A percentile compares a stretch with the other conserved stretches of the same genome.
phyloP scores from a whole-genome alignment of 176 grass and related monocot genomes.

The Pharus latifolius region DNA sequence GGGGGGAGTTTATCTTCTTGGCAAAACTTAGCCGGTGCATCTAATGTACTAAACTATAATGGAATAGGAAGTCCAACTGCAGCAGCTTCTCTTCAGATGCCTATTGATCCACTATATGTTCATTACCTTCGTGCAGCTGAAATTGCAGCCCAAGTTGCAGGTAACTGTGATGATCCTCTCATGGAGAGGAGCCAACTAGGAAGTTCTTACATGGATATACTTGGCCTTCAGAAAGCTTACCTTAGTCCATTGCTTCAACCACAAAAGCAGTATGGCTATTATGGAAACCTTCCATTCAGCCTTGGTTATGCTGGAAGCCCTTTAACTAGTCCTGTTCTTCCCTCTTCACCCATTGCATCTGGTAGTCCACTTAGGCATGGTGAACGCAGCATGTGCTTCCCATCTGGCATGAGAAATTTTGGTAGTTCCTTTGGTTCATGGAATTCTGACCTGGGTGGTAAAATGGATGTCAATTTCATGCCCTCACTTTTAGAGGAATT shows the following conservation, averaged over 20 bases:
- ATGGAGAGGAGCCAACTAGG: constrained; percentile 28
- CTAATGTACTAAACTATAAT: constrained; percentile 43
- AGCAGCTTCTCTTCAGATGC: constrained; percentile 33
- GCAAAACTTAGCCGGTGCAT: constrained; percentile 41
- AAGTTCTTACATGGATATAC: constrained; percentile 49
- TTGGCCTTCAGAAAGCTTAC: constrained; percentile 46
- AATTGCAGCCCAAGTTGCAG: constrained; percentile 36
- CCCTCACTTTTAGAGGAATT: constrained; percentile 75
- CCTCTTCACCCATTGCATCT: constrained; percentile 39
- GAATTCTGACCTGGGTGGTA: constrained; percentile 31
- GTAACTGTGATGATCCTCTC: constrained; percentile 36
- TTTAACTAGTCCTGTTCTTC: constrained; percentile 35
- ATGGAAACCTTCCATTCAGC: constrained; percentile 43
- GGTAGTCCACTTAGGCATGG: constrained; percentile 57
- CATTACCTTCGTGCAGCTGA: constrained; percentile 36
- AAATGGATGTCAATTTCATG: constrained; percentile 40
- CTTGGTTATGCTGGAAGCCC: constrained; percentile 44
- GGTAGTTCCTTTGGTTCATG: constrained; percentile 43
- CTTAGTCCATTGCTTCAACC: constrained; percentile 49
- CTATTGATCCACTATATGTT: constrained; percentile 44
- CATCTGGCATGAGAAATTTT: constrained; percentile 51
- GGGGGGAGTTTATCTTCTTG: constrained; percentile 32
- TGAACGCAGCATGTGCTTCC: constrained; percentile 39
- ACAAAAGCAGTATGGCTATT: constrained; percentile 52
- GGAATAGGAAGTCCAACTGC: constrained; percentile 35